Percentiles rank a stretch among this genome's conserved stretches.
These are phyloP conservation scores for Lipomyces orientalis DNA, from an alignment of 805 yeast species.

Conservation along the genomic window DNA sequence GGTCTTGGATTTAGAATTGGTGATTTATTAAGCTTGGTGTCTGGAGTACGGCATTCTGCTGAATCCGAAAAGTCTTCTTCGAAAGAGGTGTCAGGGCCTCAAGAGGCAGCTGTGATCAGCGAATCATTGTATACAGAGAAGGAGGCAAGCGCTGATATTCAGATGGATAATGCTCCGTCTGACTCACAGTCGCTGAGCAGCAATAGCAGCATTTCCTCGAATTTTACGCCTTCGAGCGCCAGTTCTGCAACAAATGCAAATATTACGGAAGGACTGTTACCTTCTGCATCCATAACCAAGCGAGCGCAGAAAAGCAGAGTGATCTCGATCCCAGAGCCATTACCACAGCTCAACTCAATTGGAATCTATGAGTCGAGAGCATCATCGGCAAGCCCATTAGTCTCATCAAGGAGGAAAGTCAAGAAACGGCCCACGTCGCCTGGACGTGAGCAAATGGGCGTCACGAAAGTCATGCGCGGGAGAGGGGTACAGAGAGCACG, in stretches of 20 bases:
- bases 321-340: not conserved
- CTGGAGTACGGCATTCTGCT: not conserved
- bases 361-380: conserved; percentile 6
- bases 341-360: not conserved
- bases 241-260: not conserved
- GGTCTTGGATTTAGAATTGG: not conserved
- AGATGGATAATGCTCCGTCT: not conserved
- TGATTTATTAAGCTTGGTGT: not conserved
- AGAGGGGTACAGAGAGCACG: not conserved
- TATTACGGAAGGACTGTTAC: not conserved
- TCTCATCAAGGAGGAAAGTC: not conserved
- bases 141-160: not conserved
- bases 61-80: not conserved
- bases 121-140: not conserved
- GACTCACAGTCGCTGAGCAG: conserved; percentile 1
- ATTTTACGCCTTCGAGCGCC: not conserved
- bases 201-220: not conserved
- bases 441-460: not conserved
- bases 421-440: not conserved
- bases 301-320: not conserved
- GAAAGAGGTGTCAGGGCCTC: not conserved
- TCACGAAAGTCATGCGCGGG: not conserved
- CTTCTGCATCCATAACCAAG: not conserved
- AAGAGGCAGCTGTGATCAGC: not conserved
- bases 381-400: not conserved